A percentile compares a stretch with the other conserved stretches of the same genome.
These are phyloP conservation scores for Pseudophaeomoniella oleicola DNA, from an alignment of 2,329 filamentous ascomycete species.

Conservation along the genomic window DNA sequence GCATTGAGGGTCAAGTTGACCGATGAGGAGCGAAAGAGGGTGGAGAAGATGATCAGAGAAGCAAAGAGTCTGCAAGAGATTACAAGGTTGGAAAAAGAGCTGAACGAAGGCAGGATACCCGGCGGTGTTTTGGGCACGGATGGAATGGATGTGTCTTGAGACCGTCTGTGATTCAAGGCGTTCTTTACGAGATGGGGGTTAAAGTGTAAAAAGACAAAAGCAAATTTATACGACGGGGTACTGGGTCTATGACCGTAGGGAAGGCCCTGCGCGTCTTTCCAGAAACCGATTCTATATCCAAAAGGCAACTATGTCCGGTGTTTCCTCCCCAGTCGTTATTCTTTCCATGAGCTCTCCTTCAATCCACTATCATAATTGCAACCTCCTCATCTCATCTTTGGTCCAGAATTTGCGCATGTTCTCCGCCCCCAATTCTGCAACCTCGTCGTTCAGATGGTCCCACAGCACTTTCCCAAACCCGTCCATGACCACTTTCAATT, in stretches of 20 bases:
- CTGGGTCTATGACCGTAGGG: no score
- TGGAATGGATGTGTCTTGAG: conserved; percentile 13
- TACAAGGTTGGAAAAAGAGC: conserved; percentile 73
- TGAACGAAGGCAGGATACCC: conserved; percentile 78
- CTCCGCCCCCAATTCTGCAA: conserved; percentile 61
- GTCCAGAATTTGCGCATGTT: conserved; percentile 82
- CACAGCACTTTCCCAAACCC: conserved; percentile 64
- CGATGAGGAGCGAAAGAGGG: conserved; percentile 69
- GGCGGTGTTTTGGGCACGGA: conserved; percentile 35
- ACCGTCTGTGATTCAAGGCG: no score
- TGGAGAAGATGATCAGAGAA: conserved; percentile 76
- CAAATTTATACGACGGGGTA: no score
- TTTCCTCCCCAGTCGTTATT: background rate
- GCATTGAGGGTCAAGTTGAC: conserved; percentile 72
- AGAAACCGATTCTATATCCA: background rate
- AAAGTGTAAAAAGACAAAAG: no score
- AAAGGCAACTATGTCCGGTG: background rate
- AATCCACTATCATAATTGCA: conserved; percentile 45
- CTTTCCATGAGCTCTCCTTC: background rate
- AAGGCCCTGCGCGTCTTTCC: no score
- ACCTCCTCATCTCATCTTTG: conserved; percentile 53
- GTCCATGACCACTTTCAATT: conserved; percentile 60
- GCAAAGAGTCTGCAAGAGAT: conserved; percentile 87
- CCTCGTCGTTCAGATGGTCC: conserved; percentile 74
- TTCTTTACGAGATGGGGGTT: no score